phyloP scores from a whole-genome alignment of 129 eudicot genomes.

The Escallonia rubra region DNA sequence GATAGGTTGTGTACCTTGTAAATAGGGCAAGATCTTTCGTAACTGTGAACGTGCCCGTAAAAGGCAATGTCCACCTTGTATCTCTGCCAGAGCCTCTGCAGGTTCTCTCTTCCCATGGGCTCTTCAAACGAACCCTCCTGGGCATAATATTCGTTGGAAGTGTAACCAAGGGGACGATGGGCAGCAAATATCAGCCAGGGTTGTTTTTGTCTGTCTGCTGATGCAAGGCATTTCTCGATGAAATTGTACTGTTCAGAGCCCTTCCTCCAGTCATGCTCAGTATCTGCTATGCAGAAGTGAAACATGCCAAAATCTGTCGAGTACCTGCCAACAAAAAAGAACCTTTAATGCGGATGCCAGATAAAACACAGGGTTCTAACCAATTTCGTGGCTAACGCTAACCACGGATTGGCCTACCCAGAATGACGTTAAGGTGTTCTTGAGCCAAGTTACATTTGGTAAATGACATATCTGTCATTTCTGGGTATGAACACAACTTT shows the following conservation, averaged over 20 bases:
- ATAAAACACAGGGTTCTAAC: too few relatives aligned
- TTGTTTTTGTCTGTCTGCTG: conserved; percentile 74
- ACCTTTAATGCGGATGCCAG: too few relatives aligned
- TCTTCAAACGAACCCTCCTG: conserved; percentile 50
- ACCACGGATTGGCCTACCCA: too few relatives aligned
- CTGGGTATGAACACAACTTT: too few relatives aligned
- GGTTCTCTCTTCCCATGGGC: conserved; percentile 87
- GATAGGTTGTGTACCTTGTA: conserved; percentile 49
- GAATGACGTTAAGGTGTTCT: too few relatives aligned
- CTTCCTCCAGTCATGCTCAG: conserved; percentile 96
- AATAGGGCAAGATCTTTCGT: conserved; percentile 78
- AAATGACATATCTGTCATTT: too few relatives aligned
- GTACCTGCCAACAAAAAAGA: conserved; percentile 39
- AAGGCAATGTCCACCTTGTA: conserved; percentile 89
- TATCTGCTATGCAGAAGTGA: conserved; percentile 87
- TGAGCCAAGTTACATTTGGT: too few relatives aligned
- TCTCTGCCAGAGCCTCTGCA: conserved; percentile 89
- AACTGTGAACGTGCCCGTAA: conserved; percentile 88
- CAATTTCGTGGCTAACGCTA: too few relatives aligned
- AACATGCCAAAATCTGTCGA: conserved; percentile 89
- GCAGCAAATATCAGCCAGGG: conserved; percentile 86
- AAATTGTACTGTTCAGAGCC: conserved; percentile 80
- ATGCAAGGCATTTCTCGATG: conserved; percentile 76
- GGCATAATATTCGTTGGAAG: conserved; percentile 59
- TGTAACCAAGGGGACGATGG: conserved; percentile 86